Evolutionary conservation across 192 early-diverging fungal genomes (phyloP).

Genomic region (Entomortierella beljakovae): DNA sequence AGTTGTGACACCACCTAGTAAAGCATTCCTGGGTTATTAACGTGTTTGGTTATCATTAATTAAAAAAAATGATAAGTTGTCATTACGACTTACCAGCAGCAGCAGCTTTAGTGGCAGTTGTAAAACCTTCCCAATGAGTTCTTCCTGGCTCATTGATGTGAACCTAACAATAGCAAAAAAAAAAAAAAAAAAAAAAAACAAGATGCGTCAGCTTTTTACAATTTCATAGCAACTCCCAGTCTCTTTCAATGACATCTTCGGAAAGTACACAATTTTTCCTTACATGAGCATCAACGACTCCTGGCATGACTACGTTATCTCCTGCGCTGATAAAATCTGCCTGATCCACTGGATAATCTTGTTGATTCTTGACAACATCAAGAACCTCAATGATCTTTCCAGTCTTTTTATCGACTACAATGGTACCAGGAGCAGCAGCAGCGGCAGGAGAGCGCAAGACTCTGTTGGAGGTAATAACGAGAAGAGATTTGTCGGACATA

Average conservation of each 20-base stretch:
- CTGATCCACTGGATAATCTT: conserved; percentile 50
- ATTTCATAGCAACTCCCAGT: too few relatives aligned
- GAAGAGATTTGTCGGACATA: conserved; percentile 13
- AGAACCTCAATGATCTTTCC: conserved; percentile 67
- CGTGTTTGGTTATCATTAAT: neutral
- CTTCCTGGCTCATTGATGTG: conserved; percentile 89
- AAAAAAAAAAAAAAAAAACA: conserved; percentile 13
- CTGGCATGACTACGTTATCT: conserved; percentile 74
- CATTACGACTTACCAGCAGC: conserved; percentile 65
- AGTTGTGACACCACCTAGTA: conserved; percentile 78
- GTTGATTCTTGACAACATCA: conserved; percentile 24
- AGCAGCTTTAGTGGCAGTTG: conserved; percentile 81
- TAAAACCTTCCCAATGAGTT: conserved; percentile 88
- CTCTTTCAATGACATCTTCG: too few relatives aligned
- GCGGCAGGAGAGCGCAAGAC: conserved; percentile 56
- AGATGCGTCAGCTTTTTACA: too few relatives aligned
- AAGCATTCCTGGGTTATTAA: too few relatives aligned
- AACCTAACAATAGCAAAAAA: conserved; percentile 51
- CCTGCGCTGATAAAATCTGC: conserved; percentile 65
- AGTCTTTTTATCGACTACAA: conserved; percentile 62
- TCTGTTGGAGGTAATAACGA: conserved; percentile 44
- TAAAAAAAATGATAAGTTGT: neutral
- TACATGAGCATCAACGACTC: conserved; percentile 79
- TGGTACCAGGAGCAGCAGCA: conserved; percentile 63
- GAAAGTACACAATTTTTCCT: neutral